These are phyloP conservation scores for Cladosporium sphaerospermum DNA, from an alignment of 2,329 filamentous ascomycete genomes.

Conservation along the genomic window DNA sequence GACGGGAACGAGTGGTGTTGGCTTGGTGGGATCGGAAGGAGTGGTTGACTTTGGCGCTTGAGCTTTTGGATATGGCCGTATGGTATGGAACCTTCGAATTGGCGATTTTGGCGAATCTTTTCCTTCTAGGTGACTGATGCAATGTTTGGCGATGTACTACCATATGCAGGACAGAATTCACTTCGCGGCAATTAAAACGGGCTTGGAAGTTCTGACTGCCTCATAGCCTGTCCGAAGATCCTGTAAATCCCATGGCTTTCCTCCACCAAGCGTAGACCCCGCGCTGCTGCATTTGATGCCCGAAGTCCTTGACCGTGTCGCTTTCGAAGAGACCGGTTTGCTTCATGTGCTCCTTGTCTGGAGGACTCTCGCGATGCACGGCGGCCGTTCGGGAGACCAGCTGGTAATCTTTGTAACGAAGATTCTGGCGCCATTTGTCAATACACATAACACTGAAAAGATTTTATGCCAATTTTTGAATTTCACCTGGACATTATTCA, in stretches of 20 bases:
- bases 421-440: slow-evolving; percentile 26
- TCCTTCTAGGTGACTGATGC: too few species aligned
- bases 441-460: neutral
- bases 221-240: slow-evolving; percentile 6
- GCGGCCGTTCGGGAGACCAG: slow-evolving; percentile 50
- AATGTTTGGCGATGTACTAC: too few species aligned
- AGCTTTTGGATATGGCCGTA: neutral
- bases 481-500: slow-evolving; percentile 52
- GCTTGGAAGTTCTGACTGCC: neutral
- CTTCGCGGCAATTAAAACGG: too few species aligned
- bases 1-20: neutral
- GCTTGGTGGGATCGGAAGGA: neutral
- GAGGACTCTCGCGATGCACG: slow-evolving; percentile 21
- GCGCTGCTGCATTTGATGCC: slow-evolving; percentile 52
- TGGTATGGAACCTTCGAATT: too few species aligned
- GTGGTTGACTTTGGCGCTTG: neutral
- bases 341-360: neutral
- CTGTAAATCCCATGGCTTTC: slow-evolving; percentile 55
- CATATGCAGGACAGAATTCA: too few species aligned
- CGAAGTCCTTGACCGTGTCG: slow-evolving; percentile 60
- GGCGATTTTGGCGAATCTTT: too few species aligned
- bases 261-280: slow-evolving; percentile 62
- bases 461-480: neutral
- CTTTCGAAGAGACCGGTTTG: slow-evolving; percentile 49
- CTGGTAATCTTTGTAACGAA: slow-evolving; percentile 69